Conservation (phyloP, 1,139 yeast species). For the Taphrina sp. region DNA sequence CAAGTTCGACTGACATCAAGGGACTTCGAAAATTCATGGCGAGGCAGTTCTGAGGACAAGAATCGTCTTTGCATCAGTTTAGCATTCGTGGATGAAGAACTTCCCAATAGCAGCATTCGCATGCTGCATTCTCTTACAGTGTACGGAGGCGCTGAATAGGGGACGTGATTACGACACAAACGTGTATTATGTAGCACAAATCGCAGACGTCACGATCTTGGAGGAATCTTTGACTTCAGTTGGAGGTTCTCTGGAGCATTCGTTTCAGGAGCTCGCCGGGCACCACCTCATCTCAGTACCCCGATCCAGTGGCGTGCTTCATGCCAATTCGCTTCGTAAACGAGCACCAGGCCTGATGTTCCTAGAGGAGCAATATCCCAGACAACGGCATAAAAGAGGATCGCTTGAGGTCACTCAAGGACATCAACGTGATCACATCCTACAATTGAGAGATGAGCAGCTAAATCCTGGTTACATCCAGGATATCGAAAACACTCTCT, state of each 20-base stretch:
- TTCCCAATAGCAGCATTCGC: too few species aligned
- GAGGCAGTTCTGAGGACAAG: too few species aligned
- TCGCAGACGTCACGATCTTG: slow-evolving; percentile 6
- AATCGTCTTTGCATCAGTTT: too few species aligned
- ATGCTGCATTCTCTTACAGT: too few species aligned
- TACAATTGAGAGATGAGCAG: slow-evolving; percentile 26
- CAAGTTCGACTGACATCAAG: too few species aligned
- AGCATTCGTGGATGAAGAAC: too few species aligned
- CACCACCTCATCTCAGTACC: slow-evolving; percentile 44
- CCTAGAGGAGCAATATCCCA: slow-evolving; percentile 15
- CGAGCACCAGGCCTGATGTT: background rate
- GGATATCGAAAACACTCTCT: slow-evolving; percentile 38
- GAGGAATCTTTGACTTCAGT: slow-evolving; percentile 33
- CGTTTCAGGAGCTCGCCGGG: slow-evolving; percentile 42
- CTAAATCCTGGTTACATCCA: slow-evolving; percentile 28
- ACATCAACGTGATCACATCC: slow-evolving; percentile 2
- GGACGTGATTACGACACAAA: slow-evolving; percentile 28
- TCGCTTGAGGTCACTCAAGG: too few species aligned
- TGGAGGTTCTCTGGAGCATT: slow-evolving; percentile 43
- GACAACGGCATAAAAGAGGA: slow-evolving; percentile 11
- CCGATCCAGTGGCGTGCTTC: background rate
- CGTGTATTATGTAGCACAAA: slow-evolving; percentile 27
- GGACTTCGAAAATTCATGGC: too few species aligned
- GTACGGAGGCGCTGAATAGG: too few species aligned
- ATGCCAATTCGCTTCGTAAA: background rate